Evolutionary conservation across 176 grass and related monocot species (phyloP), one percentile per base, ranked within the genome.

Genomic region (Triticum urartu): DNA sequence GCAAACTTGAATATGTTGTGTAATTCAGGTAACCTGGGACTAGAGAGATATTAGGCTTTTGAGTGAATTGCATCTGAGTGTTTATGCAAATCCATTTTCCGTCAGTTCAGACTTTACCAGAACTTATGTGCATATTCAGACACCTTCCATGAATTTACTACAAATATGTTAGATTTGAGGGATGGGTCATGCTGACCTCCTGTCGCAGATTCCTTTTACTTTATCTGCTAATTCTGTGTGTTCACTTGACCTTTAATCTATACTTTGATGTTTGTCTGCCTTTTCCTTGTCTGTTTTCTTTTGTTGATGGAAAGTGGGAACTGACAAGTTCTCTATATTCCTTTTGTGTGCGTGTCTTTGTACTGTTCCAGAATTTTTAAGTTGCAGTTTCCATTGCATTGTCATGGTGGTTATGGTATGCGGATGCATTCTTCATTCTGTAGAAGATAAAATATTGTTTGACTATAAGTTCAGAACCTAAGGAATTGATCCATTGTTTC

Each of bases 51-150:
- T 73, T 21, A 34, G 40, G 2, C 24, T 24, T 78, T 48, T 48
- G 45, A 48, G 12, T 17, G 48, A 17, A 17, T 79, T 42, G 5
- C 30, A 25, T 77, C 18, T 43, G 26, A 68, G 6, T 33, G n/a
- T 65, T 47, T 58, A 68, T 42, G 5, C 33, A 83, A 68, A 34
- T 34, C 20, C 50, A 17, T 25, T 56, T 78, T 78, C 43, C 35
- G 0, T 43, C 35, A 34, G 18, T 36, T 39, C 54, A 50, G 5
- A 64, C n/a, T 59, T 72, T 43, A 72, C 25, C 32, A 68, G 54
- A 77, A 59, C 66, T 69, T 52, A 69, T 21, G 5, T 79, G 74
- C 72, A 85, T 79, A 85, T 79, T 78, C 24, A 56, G 61, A 39
- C 42, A 78, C 21, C 25, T 84, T 85, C 36, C 30, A 48, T 85